Evolutionary conservation across 208 protist species (phyloP).

Genomic region (Balamuthia mandrillaris): DNA sequence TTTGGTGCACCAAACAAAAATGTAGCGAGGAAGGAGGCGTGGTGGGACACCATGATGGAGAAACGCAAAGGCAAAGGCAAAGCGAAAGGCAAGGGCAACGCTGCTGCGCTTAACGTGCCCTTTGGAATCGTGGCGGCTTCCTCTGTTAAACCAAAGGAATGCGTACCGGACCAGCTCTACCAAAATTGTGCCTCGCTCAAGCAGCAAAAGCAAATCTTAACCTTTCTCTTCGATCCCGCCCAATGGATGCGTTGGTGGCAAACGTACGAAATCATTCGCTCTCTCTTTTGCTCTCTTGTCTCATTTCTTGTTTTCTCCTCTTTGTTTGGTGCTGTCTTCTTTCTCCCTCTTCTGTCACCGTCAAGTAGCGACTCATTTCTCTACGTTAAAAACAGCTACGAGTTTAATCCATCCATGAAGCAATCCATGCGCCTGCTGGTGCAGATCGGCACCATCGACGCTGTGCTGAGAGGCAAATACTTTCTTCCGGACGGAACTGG

Average conservation of each 20-base stretch:
- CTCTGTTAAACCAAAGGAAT: not conserved
- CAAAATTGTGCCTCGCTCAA: too few relatives aligned
- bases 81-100: not conserved
- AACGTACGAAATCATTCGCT: not conserved
- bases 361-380: too few relatives aligned
- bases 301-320: too few relatives aligned
- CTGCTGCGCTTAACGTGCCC: not conserved
- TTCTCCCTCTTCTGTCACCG: not conserved
- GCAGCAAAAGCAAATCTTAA: not conserved
- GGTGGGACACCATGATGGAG: too few relatives aligned
- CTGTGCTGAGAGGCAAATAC: constrained; percentile 28
- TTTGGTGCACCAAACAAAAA: too few relatives aligned
- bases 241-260: constrained; percentile 9
- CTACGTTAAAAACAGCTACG: not conserved
- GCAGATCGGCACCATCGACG: constrained; percentile 28
- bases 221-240: not conserved
- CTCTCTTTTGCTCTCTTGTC: too few relatives aligned
- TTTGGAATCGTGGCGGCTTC: constrained; percentile 27
- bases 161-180: not conserved
- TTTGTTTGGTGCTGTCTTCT: too few relatives aligned
- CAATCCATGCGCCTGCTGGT: not conserved
- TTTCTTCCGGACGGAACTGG: not conserved
- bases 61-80: too few relatives aligned
- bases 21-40: too few relatives aligned
- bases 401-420: not conserved